These are phyloP conservation scores for Kandelia obovata DNA, from an alignment of 345 rosid species.

Conservation along the genomic window DNA sequence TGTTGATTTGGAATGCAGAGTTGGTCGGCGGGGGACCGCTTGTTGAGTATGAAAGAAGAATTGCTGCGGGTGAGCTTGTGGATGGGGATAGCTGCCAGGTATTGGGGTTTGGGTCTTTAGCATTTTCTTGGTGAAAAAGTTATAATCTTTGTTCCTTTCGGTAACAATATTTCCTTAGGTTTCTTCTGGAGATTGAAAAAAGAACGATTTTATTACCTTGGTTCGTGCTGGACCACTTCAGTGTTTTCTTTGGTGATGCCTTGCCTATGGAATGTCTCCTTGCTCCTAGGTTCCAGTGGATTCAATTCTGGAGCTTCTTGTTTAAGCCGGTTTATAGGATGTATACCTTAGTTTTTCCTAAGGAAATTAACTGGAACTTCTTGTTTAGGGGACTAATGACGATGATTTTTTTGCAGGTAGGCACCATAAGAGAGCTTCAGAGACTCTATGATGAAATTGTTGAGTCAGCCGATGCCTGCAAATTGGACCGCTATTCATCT, in stretches of 20 bases:
- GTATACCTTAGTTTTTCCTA: background rate
- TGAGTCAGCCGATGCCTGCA: constrained; percentile 74
- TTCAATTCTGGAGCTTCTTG: background rate
- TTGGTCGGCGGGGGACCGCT: constrained; percentile 64
- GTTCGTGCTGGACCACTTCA: background rate
- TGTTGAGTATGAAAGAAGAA: constrained; percentile 82
- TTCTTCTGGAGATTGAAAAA: background rate
- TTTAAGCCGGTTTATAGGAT: background rate
- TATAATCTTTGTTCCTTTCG: too few relatives aligned
- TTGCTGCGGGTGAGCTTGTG: constrained; percentile 69
- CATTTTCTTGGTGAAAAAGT: background rate
- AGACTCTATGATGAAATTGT: constrained; percentile 83
- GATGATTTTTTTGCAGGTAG: constrained; percentile 42
- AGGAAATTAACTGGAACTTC: background rate
- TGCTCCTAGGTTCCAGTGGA: background rate
- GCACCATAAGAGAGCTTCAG: constrained; percentile 83
- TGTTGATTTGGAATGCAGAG: constrained; percentile 39
- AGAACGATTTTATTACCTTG: background rate
- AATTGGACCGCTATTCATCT: constrained; percentile 83
- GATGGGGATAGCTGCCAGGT: constrained; percentile 94
- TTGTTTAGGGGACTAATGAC: background rate
- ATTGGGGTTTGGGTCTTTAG: background rate
- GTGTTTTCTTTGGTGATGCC: background rate
- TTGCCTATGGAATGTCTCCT: too few relatives aligned
- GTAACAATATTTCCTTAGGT: background rate